These are phyloP conservation scores for Nepenthes mirabilis DNA, from an alignment of 148 eudicot genomes.

Conservation along the genomic window DNA sequence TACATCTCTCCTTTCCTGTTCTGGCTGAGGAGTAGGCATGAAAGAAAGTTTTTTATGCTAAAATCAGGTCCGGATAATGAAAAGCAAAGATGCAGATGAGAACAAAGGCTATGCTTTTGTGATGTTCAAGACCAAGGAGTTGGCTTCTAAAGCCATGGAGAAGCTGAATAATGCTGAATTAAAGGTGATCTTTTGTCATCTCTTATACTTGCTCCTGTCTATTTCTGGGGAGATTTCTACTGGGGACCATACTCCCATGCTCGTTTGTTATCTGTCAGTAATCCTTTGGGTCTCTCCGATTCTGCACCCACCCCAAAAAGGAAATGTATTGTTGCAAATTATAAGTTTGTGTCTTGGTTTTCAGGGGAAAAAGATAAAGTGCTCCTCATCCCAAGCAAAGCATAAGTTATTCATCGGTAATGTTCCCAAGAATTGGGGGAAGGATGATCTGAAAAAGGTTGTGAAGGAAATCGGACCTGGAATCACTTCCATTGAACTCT, in stretches of 20 bases:
- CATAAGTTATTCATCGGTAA: conserved; percentile 84
- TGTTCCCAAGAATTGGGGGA: conserved; percentile 71
- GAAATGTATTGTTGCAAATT: neutral
- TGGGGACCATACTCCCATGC: neutral
- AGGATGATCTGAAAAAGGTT: conserved; percentile 53
- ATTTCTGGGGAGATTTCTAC: neutral
- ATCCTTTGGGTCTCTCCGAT: too few relatives aligned
- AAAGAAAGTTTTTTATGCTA: neutral
- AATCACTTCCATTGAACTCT: conserved; percentile 48
- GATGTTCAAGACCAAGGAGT: conserved; percentile 64
- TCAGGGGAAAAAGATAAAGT: conserved; percentile 76
- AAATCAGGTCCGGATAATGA: conserved; percentile 79
- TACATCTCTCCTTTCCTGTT: conserved; percentile 3
- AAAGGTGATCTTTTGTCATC: conserved; percentile 36
- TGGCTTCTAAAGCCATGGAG: conserved; percentile 86
- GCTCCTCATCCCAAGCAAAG: conserved; percentile 91
- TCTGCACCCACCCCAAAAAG: too few relatives aligned
- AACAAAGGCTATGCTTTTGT: conserved; percentile 96
- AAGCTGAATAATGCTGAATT: conserved; percentile 55
- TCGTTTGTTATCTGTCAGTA: neutral
- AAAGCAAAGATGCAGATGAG: conserved; percentile 58
- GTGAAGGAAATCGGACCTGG: conserved; percentile 81
- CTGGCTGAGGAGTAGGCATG: neutral
- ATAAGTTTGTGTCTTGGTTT: neutral
- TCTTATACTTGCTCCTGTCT: neutral